Percentiles rank a stretch among this genome's conserved stretches.
Conservation (phyloP, 306 rosid species). For the Herpetospermum pedunculosum region DNA sequence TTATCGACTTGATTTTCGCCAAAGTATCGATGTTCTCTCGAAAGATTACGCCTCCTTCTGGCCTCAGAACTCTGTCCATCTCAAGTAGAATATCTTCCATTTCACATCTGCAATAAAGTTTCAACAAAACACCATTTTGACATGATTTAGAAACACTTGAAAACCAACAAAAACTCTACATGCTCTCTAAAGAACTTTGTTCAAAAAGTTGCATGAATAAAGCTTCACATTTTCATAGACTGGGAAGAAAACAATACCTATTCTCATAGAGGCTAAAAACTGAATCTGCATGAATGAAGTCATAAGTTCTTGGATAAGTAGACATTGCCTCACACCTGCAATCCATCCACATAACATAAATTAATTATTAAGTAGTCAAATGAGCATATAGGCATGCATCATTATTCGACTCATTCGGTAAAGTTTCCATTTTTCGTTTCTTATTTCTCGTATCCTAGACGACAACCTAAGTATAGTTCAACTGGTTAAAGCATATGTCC, state of each 20-base stretch:
- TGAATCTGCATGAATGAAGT: slow-evolving; percentile 70
- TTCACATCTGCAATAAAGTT: slow-evolving; percentile 45
- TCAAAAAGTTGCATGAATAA: neutral
- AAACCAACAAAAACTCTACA: neutral
- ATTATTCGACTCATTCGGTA: neutral
- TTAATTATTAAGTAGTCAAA: neutral
- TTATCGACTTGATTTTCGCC: slow-evolving; percentile 37
- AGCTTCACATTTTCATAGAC: neutral
- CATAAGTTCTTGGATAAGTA: slow-evolving; percentile 84
- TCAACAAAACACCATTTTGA: neutral
- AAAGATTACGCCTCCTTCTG: slow-evolving; percentile 68
- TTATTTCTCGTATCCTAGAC: neutral
- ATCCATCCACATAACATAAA: slow-evolving; percentile 1
- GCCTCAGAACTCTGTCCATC: slow-evolving; percentile 75
- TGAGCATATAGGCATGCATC: neutral
- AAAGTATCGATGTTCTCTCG: slow-evolving; percentile 61
- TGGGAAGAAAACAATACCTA: slow-evolving; percentile 24
- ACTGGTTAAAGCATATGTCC: too few species aligned
- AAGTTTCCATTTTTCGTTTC: neutral
- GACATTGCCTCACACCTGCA: slow-evolving; percentile 95
- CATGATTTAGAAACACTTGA: neutral
- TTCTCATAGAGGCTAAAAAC: slow-evolving; percentile 52
- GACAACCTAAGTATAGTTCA: too few species aligned
- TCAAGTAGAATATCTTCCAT: slow-evolving; percentile 66
- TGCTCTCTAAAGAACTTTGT: neutral